Evolutionary conservation across 805 yeast species (phyloP).

Genomic region (Blastobotrys parvus): DNA sequence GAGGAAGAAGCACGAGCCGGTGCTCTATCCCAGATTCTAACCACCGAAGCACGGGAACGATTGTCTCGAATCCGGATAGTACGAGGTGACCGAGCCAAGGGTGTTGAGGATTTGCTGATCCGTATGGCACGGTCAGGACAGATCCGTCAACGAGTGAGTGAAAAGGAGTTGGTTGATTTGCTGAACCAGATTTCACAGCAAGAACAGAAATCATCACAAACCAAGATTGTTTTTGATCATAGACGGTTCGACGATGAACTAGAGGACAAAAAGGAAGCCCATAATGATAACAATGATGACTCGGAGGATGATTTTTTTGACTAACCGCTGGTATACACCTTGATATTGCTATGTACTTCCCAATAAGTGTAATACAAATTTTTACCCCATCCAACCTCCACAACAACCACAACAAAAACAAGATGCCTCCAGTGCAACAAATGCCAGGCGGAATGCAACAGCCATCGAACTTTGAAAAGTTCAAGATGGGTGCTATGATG

Average conservation of each 20-base stretch:
- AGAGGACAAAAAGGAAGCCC: slow-evolving; percentile 28
- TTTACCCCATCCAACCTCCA: neutral
- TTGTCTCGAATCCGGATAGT: slow-evolving; percentile 80
- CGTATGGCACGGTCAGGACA: slow-evolving; percentile 72
- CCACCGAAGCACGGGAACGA: slow-evolving; percentile 80
- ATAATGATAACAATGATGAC: slow-evolving; percentile 29
- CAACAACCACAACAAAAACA: slow-evolving; percentile 2
- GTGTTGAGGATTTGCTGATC: slow-evolving; percentile 74
- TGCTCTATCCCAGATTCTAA: slow-evolving; percentile 59
- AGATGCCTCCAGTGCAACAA: slow-evolving; percentile 29
- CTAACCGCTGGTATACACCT: slow-evolving; percentile 20
- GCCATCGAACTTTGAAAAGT: slow-evolving; percentile 88
- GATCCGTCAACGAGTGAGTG: slow-evolving; percentile 62
- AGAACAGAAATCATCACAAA: slow-evolving; percentile 48
- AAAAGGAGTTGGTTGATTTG: slow-evolving; percentile 73
- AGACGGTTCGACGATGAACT: slow-evolving; percentile 33
- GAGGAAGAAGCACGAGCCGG: slow-evolving; percentile 35
- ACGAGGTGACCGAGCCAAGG: slow-evolving; percentile 81
- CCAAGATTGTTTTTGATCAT: slow-evolving; percentile 51
- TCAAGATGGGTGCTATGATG: slow-evolving; percentile 98
- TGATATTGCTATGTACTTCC: slow-evolving; percentile 1
- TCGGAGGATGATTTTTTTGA: slow-evolving; percentile 37
- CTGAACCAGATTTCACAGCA: slow-evolving; percentile 74
- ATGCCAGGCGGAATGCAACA: slow-evolving; percentile 21
- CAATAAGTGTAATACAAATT: neutral